These are phyloP conservation scores for Boletus sp. DNA, from an alignment of 768 basidiomycete genomes.

Conservation along the genomic window DNA sequence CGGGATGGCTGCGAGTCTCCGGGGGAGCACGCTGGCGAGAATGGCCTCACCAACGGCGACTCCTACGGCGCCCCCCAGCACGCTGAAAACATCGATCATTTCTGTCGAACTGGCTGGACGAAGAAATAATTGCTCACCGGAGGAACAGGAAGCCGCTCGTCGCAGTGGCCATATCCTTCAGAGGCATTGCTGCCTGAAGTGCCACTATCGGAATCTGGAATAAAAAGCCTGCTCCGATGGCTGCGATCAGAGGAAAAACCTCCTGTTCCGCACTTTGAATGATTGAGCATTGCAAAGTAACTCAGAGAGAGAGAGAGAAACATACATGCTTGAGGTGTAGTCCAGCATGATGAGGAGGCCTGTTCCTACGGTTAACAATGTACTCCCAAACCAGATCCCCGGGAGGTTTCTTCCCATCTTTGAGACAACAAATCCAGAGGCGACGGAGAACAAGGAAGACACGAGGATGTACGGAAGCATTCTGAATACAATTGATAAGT, in stretches of 20 bases:
- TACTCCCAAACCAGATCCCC: slow-evolving; percentile 63
- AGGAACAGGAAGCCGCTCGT: slow-evolving; percentile 71
- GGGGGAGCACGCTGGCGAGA: slow-evolving; percentile 49
- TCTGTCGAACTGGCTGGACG: not conserved
- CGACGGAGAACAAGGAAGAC: slow-evolving; percentile 46
- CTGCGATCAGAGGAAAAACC: slow-evolving; percentile 62
- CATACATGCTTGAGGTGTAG: slow-evolving; percentile 49
- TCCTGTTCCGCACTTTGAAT: slow-evolving; percentile 53
- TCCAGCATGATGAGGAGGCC: slow-evolving; percentile 73
- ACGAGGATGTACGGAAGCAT: slow-evolving; percentile 73
- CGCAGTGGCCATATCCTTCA: slow-evolving; percentile 81
- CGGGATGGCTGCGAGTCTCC: slow-evolving; percentile 33
- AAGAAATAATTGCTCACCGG: slow-evolving; percentile 35
- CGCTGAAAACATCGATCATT: slow-evolving; percentile 34
- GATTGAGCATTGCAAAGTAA: not conserved
- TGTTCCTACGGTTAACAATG: slow-evolving; percentile 56
- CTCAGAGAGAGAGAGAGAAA: not conserved
- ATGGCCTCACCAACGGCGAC: slow-evolving; percentile 71
- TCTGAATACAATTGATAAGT: slow-evolving; percentile 31
- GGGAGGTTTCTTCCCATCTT: slow-evolving; percentile 54
- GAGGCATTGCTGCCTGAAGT: slow-evolving; percentile 84
- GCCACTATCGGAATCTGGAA: slow-evolving; percentile 69
- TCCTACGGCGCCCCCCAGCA: slow-evolving; percentile 69
- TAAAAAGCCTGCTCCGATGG: slow-evolving; percentile 59
- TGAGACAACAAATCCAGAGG: slow-evolving; percentile 57